Conservation (phyloP, 768 basidiomycete species). For the Lanmaoa pseudosensibilis region DNA sequence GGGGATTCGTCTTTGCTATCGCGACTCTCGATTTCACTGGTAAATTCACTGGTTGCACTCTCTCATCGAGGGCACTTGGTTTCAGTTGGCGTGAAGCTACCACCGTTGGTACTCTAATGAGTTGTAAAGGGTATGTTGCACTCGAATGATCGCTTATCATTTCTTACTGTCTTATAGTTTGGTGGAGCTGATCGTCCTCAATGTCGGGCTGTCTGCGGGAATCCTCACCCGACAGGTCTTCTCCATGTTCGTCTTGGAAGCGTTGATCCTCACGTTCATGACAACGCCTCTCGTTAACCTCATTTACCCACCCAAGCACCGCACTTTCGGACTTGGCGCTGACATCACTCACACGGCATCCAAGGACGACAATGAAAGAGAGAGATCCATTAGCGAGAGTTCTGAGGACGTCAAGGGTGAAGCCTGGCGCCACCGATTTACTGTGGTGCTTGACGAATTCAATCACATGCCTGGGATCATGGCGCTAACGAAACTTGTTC, state of each 20-base stretch:
- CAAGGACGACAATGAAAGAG: neutral
- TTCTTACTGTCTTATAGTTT: constrained; percentile 45
- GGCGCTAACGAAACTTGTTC: constrained; percentile 82
- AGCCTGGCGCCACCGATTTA: constrained; percentile 49
- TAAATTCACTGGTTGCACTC: constrained; percentile 83
- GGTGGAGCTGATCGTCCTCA: constrained; percentile 94
- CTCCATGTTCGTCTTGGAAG: constrained; percentile 93
- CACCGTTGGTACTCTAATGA: constrained; percentile 92
- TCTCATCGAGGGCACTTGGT: constrained; percentile 65
- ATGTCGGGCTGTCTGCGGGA: constrained; percentile 80
- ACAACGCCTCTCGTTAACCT: constrained; percentile 75
- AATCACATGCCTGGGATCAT: constrained; percentile 89
- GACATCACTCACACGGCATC: neutral
- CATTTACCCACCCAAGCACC: constrained; percentile 65
- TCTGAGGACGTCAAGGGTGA: constrained; percentile 4
- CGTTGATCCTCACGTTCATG: constrained; percentile 80
- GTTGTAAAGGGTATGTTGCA: constrained; percentile 81
- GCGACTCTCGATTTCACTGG: constrained; percentile 76
- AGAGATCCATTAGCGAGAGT: neutral
- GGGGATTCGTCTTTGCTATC: constrained; percentile 86
- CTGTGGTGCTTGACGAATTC: constrained; percentile 87
- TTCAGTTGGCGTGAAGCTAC: constrained; percentile 81
- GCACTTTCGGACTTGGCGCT: constrained; percentile 44
- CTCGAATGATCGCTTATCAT: neutral
- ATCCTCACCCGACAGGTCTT: constrained; percentile 81